Conservation (phyloP, 2,329 filamentous ascomycete genomes). For the Alternaria tenuissima region DNA sequence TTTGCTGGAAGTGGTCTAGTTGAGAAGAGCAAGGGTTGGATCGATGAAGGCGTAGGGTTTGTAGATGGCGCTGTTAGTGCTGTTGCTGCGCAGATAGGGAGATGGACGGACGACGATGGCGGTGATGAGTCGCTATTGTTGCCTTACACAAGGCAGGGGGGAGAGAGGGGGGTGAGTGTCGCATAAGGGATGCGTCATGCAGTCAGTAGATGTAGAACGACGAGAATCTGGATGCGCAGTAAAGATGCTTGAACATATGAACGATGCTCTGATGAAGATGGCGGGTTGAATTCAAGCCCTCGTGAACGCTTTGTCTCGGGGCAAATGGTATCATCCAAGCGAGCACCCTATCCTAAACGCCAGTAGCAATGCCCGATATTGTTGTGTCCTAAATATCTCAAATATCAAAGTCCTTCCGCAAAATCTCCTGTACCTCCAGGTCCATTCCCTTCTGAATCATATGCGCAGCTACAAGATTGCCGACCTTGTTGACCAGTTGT, state of each 20-base stretch:
- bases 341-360: background rate
- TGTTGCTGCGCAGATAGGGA: background rate
- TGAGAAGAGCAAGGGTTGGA: background rate
- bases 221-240: background rate
- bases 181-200: background rate
- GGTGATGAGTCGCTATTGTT: constrained; percentile 11
- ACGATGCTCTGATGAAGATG: background rate
- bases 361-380: constrained; percentile 4
- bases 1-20: background rate
- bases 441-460: constrained; percentile 47
- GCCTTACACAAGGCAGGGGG: constrained; percentile 8
- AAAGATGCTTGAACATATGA: background rate
- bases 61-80: constrained; percentile 7
- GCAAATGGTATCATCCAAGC: constrained; percentile 10
- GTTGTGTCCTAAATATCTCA: background rate
- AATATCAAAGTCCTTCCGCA: constrained; percentile 16
- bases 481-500: constrained; percentile 54
- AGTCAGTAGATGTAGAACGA: background rate
- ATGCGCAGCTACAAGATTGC: constrained; percentile 44
- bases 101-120: constrained; percentile 9
- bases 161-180: background rate
- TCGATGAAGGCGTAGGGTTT: background rate
- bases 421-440: constrained; percentile 18
- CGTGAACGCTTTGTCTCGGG: background rate
- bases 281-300: constrained; percentile 1